These are phyloP conservation scores for Suillus ampliporus DNA, from an alignment of 768 basidiomycete species.

Conservation along the genomic window DNA sequence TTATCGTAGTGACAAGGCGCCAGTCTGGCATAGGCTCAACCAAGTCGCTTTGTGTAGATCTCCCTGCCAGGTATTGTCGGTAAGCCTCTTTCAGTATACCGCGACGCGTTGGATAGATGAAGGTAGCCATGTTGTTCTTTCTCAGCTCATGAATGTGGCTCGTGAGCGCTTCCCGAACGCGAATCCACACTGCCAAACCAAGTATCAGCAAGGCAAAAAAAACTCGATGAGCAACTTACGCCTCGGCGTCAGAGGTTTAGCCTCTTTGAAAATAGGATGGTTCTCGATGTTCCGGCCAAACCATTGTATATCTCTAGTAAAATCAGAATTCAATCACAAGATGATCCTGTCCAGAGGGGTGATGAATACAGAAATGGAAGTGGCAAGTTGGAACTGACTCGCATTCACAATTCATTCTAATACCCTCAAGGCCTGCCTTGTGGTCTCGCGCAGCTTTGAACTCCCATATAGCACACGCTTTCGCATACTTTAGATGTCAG, in stretches of 20 bases:
- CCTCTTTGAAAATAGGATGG: slow-evolving; percentile 42
- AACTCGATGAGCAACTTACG: slow-evolving; percentile 34
- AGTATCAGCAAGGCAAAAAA: neutral
- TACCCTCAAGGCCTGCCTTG: neutral
- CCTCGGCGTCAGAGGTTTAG: slow-evolving; percentile 47
- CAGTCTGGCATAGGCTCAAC: neutral
- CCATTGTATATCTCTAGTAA: slow-evolving; percentile 34
- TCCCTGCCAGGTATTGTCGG: neutral
- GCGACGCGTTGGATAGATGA: neutral
- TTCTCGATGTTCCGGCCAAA: slow-evolving; percentile 40
- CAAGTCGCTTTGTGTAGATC: no score
- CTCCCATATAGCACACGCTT: neutral
- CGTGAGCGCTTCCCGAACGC: neutral
- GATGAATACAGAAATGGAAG: neutral
- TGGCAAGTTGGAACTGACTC: neutral
- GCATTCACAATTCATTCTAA: neutral
- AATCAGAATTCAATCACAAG: neutral
- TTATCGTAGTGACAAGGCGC: neutral
- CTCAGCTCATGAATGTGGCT: neutral
- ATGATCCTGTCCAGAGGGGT: neutral
- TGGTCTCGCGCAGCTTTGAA: neutral
- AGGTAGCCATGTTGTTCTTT: neutral
- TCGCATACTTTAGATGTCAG: neutral
- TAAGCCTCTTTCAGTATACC: neutral
- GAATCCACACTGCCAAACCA: neutral